Percentiles rank a stretch among this genome's conserved stretches.
Conservation (phyloP, 768 basidiomycete genomes). For the Artomyces pyxidatus region DNA sequence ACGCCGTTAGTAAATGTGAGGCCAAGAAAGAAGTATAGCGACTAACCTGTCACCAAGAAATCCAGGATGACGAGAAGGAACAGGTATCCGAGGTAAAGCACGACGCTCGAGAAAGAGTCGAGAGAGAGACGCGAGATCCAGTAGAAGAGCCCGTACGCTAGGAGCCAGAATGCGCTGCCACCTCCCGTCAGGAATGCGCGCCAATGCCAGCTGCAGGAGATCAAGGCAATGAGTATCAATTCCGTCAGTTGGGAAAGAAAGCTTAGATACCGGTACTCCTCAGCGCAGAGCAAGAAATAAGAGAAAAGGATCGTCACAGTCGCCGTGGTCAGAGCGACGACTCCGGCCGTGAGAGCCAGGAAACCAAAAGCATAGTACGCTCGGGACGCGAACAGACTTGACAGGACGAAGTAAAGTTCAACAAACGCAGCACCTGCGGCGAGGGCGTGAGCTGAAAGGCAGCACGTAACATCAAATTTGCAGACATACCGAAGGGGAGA, state of each 20-base stretch:
- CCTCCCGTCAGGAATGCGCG: constrained; percentile 88
- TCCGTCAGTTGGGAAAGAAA: not conserved
- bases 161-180: constrained; percentile 86
- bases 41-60: constrained; percentile 80
- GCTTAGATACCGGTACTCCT: constrained; percentile 70
- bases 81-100: constrained; percentile 88
- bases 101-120: constrained; percentile 69
- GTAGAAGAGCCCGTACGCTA: constrained; percentile 84
- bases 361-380: constrained; percentile 98
- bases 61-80: constrained; percentile 73
- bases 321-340: constrained; percentile 82
- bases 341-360: constrained; percentile 74
- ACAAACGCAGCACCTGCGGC: constrained; percentile 85
- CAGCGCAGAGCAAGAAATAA: constrained; percentile 88
- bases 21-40: not conserved
- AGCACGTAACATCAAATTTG: not conserved
- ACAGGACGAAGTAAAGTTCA: constrained; percentile 88
- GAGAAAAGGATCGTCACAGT: constrained; percentile 85
- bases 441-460: constrained; percentile 2
- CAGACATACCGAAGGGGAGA: constrained; percentile 70
- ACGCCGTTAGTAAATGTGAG: not conserved
- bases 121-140: constrained; percentile 84
- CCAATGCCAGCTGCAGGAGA: constrained; percentile 81
- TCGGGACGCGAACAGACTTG: constrained; percentile 84
- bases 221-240: not conserved